A percentile compares a stretch with the other conserved stretches of the same genome.
These are phyloP conservation scores for Fusarium sp. DNA, from an alignment of 2,329 filamentous ascomycete genomes.

Conservation along the genomic window DNA sequence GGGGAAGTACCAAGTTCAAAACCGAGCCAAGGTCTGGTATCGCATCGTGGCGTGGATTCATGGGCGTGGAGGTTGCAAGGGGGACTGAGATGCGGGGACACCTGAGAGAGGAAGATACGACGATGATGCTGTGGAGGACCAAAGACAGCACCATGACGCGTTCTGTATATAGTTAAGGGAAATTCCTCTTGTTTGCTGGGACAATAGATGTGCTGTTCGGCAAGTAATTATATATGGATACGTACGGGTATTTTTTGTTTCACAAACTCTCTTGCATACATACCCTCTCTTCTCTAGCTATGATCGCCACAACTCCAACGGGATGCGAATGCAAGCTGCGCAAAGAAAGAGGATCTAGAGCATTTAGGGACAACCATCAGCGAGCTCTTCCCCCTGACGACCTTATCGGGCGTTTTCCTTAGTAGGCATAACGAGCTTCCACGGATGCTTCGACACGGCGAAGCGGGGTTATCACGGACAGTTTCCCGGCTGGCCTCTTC, in stretches of 20 bases:
- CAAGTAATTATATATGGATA: too few relatives aligned
- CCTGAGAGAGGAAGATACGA: conserved; percentile 41
- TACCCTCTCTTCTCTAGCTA: not conserved
- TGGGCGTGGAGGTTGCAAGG: conserved; percentile 45
- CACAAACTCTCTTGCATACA: too few relatives aligned
- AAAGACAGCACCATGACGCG: conserved; percentile 45
- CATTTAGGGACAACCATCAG: conserved; percentile 28
- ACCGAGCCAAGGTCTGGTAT: conserved; percentile 39
- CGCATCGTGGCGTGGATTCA: conserved; percentile 43
- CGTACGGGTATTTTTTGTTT: not conserved
- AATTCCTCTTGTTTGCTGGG: conserved; percentile 27
- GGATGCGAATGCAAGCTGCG: conserved; percentile 15
- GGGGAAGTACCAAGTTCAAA: conserved; percentile 42
- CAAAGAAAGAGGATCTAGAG: conserved; percentile 10
- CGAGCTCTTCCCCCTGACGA: conserved; percentile 28
- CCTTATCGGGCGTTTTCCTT: conserved; percentile 38
- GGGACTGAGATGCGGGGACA: conserved; percentile 48
- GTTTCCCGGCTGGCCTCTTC: conserved; percentile 35
- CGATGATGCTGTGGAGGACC: conserved; percentile 43
- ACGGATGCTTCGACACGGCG: conserved; percentile 46
- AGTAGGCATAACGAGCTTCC: conserved; percentile 47
- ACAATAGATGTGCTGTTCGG: not conserved
- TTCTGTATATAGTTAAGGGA: conserved; percentile 11
- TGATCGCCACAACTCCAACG: conserved; percentile 19
- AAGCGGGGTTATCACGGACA: conserved; percentile 47